phyloP scores from a whole-genome alignment of 257 asterid species.

The Nicotiana knightiana region DNA sequence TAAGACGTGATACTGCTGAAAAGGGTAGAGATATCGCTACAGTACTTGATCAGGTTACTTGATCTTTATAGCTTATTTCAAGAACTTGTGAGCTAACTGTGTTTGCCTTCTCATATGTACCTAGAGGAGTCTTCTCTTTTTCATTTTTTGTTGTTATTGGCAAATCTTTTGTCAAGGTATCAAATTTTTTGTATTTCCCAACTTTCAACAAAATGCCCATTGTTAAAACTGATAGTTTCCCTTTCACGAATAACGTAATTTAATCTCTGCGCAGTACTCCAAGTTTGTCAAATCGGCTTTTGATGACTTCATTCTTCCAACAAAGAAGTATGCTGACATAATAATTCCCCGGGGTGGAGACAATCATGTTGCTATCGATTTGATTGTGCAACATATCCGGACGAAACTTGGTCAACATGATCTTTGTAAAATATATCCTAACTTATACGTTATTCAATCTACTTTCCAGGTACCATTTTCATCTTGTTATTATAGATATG shows the following conservation, averaged over 20 bases:
- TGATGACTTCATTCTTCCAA: slow-evolving; percentile 95
- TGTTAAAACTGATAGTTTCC: neutral
- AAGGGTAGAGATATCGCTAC: slow-evolving; percentile 81
- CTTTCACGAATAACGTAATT: slow-evolving; percentile 2
- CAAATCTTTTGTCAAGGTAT: neutral
- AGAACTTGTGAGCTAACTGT: neutral
- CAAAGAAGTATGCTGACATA: slow-evolving; percentile 92
- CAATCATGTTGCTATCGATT: slow-evolving; percentile 95
- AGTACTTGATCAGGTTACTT: slow-evolving; percentile 86
- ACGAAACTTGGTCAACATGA: slow-evolving; percentile 17
- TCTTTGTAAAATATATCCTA: slow-evolving; percentile 17
- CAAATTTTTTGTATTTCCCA: neutral
- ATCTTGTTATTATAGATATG: neutral
- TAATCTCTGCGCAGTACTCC: slow-evolving; percentile 67
- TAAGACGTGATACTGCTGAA: slow-evolving; percentile 90
- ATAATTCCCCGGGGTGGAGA: slow-evolving; percentile 99
- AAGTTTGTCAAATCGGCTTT: slow-evolving; percentile 98
- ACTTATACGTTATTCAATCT: slow-evolving; percentile 2
- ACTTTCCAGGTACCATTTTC: slow-evolving; percentile 31
- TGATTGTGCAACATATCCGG: slow-evolving; percentile 76
- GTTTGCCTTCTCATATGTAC: neutral
- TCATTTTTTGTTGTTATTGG: neutral
- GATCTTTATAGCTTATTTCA: neutral
- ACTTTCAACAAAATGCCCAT: neutral
- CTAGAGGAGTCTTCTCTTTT: neutral